These are phyloP conservation scores for Candida qinlingensis DNA, from an alignment of 805 yeast species.

Conservation along the genomic window DNA sequence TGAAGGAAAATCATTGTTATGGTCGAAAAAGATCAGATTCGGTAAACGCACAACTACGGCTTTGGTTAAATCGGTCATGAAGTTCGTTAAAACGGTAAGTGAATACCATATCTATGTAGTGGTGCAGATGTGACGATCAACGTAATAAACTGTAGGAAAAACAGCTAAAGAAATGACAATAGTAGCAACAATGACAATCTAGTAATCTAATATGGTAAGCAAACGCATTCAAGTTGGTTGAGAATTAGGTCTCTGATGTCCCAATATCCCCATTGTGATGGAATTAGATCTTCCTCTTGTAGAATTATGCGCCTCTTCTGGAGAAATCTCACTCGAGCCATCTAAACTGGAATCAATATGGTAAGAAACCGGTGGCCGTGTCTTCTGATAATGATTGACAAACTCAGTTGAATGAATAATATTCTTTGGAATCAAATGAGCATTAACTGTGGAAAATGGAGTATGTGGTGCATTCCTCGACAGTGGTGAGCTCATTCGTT, in stretches of 20 bases:
- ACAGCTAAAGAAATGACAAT: too few relatives aligned
- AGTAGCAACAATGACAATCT: too few relatives aligned
- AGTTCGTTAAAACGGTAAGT: too few relatives aligned
- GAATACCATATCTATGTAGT: too few relatives aligned
- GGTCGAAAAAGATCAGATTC: too few relatives aligned
- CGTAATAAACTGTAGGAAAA: too few relatives aligned
- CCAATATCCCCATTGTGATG: slow-evolving; percentile 21
- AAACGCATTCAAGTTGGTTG: background rate
- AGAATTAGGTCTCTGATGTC: background rate
- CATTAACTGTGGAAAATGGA: slow-evolving; percentile 25
- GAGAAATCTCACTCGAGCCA: background rate
- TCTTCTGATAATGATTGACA: slow-evolving; percentile 41
- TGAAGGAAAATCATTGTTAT: too few relatives aligned
- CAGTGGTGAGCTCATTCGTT: slow-evolving; percentile 31
- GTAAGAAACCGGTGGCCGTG: slow-evolving; percentile 20
- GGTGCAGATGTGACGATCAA: too few relatives aligned
- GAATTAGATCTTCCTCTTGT: slow-evolving; percentile 20
- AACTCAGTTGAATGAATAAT: slow-evolving; percentile 7
- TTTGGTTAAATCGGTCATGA: too few relatives aligned
- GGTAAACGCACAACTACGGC: too few relatives aligned
- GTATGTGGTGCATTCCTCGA: slow-evolving; percentile 30
- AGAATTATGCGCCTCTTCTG: background rate
- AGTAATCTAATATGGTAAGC: too few relatives aligned
- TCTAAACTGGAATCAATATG: background rate
- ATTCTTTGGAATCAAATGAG: slow-evolving; percentile 20